Base-by-base conservation (phyloP, 2,329 filamentous ascomycete genomes). In the Didymella segeticola region DNA sequence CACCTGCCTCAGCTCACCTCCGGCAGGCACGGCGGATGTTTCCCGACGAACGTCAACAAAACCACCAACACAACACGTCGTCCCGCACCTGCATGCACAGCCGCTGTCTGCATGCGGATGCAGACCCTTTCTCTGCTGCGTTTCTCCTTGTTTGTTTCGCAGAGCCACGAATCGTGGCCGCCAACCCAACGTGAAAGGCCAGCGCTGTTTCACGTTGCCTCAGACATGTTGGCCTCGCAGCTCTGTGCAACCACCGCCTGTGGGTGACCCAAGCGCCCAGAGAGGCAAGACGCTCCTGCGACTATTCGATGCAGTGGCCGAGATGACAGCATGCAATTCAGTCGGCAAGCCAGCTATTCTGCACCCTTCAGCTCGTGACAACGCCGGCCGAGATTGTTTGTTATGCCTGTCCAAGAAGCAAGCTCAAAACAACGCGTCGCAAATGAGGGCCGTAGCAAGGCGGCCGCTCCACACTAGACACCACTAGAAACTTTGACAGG, bases 401-500 rank as follows among this genome's bases (percentile, higher is more conserved):
- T 68, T 68, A 50, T 67, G 63, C 60, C 60, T 57, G 46, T 59
- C 45, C 52, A 39, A 50, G 53, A 60, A 61, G 56, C 57, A 58
- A 49, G 56, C 59, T 20, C 46, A 53, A 70, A 74, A 75, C 70
- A 73, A 73, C 69, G 70, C 71, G 70, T 67, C 62, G 60, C 68
- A 73, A 71, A 73, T 73, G 69, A 70, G 68, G 59, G 60, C 57
- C 61, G n/a, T 60, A 61, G 51, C 43, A 53, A 53, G 60, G 52
- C 49, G 54, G 60, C 66, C 55, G 62, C 57, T 63, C 60, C 57
- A 63, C 60, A 48, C 61, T 38, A 58, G 33, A 22, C 20, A n/a
- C n/a, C n/a, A n/a, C n/a, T n/a, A 36, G 48, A 64, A 56, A 60
- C 50, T 55, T 58, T 65, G 63, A 63, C 70, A 67, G 67, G 62